Conservation (phyloP, 2,329 filamentous ascomycete species). For the Amphichorda felina region DNA sequence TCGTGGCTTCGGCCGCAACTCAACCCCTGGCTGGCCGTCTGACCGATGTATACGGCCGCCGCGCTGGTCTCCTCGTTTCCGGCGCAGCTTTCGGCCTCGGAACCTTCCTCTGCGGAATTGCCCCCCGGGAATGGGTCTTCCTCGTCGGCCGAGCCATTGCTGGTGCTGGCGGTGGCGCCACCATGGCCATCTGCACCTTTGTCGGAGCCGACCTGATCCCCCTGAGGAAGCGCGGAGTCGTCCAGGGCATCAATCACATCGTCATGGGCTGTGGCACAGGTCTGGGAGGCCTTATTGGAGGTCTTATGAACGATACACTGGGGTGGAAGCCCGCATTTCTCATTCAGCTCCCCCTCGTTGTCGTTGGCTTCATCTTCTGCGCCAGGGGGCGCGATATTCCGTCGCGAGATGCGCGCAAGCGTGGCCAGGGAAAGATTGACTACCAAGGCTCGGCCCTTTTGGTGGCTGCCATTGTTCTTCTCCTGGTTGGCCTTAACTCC, state of each 20-base stretch:
- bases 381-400: too few species aligned
- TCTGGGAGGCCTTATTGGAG: not conserved
- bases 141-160: conserved; percentile 63
- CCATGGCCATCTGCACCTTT: conserved; percentile 54
- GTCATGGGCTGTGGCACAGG: not conserved
- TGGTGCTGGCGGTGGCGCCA: conserved; percentile 62
- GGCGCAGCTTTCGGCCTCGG: conserved; percentile 63
- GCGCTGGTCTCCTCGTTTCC: conserved; percentile 58
- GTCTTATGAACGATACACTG: not conserved
- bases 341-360: not conserved
- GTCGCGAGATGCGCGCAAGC: too few species aligned
- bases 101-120: conserved; percentile 65
- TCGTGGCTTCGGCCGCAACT: conserved; percentile 69
- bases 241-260: not conserved
- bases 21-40: conserved; percentile 67
- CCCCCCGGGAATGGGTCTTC: conserved; percentile 48
- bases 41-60: conserved; percentile 70
- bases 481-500: conserved; percentile 62
- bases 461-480: conserved; percentile 36
- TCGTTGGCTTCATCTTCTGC: too few species aligned
- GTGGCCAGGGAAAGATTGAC: too few species aligned
- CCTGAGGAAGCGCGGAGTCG: conserved; percentile 28
- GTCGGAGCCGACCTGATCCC: conserved; percentile 55
- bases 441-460: too few species aligned
- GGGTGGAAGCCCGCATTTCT: not conserved